Evolutionary conservation across 441 rosid species (phyloP), one percentile per base, ranked within the genome.

Genomic region (Populus hybrid): DNA sequence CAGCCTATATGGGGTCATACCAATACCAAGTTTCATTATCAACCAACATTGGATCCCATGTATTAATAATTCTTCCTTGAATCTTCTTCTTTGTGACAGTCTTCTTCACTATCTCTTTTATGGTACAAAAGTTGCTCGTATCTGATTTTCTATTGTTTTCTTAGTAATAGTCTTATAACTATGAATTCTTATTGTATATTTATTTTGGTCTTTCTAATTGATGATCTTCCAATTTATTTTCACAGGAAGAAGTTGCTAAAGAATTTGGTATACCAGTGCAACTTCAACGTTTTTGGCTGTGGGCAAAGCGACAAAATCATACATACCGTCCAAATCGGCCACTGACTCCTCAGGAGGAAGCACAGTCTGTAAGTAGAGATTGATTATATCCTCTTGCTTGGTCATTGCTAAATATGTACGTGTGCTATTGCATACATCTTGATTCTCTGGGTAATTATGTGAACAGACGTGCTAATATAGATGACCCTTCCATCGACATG

Each of bases 241-340:
- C 79, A 61, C 71, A 95, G 98, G 98, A 93, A 85, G 99, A 95
- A 67, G 90, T 93, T 75, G 97, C 97, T 46, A 95, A 89, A 88
- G 97, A 93, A 81, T 91, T 94, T 77, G 97, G 94, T 67, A 85
- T 95, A 77, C 95, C 97, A 6, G 91, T 94, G 79, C 93, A 92
- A 78, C 88, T 76, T 84, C 99, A 95, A 84, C 90, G 98, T 35
- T 95, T 88, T 76, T 95, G 99, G 99, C 81, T 91, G 59, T 95
- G 99, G 99, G 98, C 98, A 40, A 95, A 91, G 89, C 88, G 99
- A 73, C 98, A 94, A 83, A 95, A 95, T 87, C 97, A 95, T 83
- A 95, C 99, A 11, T 94, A 90, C 79, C 99, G 99, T 80, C 99
- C 98, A 63, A 91, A 94, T 82, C 93, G 97, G 32, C 99, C 99